Evolutionary conservation across 2,329 filamentous ascomycete genomes (phyloP), one percentile per base, ranked within the genome.

Genomic region (Cryphonectria japonica): DNA sequence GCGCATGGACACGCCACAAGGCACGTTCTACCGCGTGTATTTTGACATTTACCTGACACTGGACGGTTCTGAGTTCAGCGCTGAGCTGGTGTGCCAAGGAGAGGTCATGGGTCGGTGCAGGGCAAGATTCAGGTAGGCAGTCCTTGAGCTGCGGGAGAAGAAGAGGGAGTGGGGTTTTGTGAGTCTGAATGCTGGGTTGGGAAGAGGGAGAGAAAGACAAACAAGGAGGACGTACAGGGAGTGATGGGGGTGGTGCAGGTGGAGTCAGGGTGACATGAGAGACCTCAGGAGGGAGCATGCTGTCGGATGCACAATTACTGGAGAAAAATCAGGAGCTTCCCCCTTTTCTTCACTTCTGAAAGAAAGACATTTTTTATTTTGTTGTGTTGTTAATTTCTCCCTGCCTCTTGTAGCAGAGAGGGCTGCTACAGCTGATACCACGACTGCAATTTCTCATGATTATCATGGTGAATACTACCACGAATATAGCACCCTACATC

Each of bases 81-180:
- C 96, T 68, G 96, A 98, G 84, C 86, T 99, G 54, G 95, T 98
- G n/a, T 99, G 96, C 84, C 96, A 99, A 82, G 96, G 96, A 78
- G 96, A 98, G 82, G 94, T 99, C 75, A 99, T 98, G 96, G 96
- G 96, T 75, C 91, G 95, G 75, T 98, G 95, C 88, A 92, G 95
- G 74, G 93, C 95, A 72, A 89, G 94, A 79, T 98, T 98, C 87
- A 86, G 89, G 82, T 91, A 84, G 63, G 34, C 11, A 84, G 57
- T 63, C 8, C 3, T 29, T 19, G 16, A 34, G 34, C 2, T 7
- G n/a, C 29, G 3, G 14, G 7, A 81, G 80, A 69, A 70, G 32
- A 43, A 46, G n/a, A 65, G 34, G 32, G 39, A 46, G 22, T 39
- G 22, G 43, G 62, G 64, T 26, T 26, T 26, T 26, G 26, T 26